phyloP scores from a whole-genome alignment of 208 protist genomes.

The Crithidia sp. region DNA sequence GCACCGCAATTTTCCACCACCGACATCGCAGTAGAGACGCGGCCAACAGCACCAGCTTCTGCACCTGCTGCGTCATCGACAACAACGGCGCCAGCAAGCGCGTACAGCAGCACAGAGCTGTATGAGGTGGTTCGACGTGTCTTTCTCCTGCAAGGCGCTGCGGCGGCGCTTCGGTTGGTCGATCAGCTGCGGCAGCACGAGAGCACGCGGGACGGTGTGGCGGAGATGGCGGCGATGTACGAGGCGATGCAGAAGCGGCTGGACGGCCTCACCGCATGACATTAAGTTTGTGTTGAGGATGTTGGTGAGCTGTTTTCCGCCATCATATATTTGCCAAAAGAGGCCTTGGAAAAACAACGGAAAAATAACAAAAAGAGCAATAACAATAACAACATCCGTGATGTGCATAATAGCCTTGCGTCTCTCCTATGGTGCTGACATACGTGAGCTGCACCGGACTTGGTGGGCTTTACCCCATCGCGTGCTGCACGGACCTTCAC shows the following conservation, averaged over 20 bases:
- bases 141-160: conserved; percentile 29
- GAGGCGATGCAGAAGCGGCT: conserved; percentile 33
- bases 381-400: too few relatives aligned
- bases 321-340: too few relatives aligned
- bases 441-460: too few relatives aligned
- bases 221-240: conserved; percentile 27
- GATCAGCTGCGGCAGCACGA: conserved; percentile 23
- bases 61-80: not conserved
- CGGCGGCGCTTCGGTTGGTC: conserved; percentile 22
- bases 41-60: not conserved
- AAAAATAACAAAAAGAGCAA: too few relatives aligned
- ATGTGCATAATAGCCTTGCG: too few relatives aligned
- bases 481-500: too few relatives aligned
- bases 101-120: conserved; percentile 28
- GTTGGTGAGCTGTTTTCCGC: too few relatives aligned
- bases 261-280: not conserved
- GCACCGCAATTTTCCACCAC: not conserved
- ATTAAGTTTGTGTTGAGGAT: too few relatives aligned
- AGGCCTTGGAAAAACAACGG: too few relatives aligned
- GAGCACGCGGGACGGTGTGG: conserved; percentile 17
- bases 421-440: too few relatives aligned
- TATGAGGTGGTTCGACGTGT: conserved; percentile 31
- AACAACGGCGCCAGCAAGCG: not conserved
- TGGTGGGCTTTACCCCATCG: too few relatives aligned
- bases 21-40: not conserved